Percentiles rank a stretch among this genome's conserved stretches.
phyloP scores from a whole-genome alignment of 192 early-diverging fungal genomes.

The Mortierella claussenii region DNA sequence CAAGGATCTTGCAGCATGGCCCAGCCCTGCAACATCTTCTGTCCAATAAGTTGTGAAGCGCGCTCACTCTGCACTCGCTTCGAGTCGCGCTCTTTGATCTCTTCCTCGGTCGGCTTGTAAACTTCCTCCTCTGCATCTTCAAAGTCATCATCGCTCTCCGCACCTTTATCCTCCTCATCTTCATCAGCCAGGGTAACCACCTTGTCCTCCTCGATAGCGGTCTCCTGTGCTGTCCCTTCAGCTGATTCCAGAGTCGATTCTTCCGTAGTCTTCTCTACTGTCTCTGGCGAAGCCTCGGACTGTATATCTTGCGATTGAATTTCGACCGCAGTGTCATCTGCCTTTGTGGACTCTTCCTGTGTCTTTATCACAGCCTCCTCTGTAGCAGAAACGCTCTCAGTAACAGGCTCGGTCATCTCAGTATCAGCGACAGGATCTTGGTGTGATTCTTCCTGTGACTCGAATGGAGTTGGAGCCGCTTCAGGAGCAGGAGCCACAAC shows the following conservation, averaged over 20 bases:
- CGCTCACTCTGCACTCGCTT: slow-evolving; percentile 59
- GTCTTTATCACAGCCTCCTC: background rate
- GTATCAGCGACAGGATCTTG: background rate
- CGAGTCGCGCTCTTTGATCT: slow-evolving; percentile 29
- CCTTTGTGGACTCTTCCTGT: background rate
- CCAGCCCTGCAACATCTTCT: slow-evolving; percentile 68
- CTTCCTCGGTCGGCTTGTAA: slow-evolving; percentile 42
- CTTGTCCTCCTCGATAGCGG: no score
- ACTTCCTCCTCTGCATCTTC: slow-evolving; percentile 49
- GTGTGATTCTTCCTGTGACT: no score
- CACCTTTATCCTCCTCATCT: slow-evolving; percentile 28
- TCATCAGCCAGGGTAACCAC: background rate
- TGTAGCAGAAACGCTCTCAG: no score
- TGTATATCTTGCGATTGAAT: background rate
- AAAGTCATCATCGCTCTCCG: slow-evolving; percentile 49
- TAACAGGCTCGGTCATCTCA: no score
- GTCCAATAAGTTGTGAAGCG: slow-evolving; percentile 64
- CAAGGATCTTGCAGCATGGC: slow-evolving; percentile 67
- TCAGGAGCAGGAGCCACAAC: background rate
- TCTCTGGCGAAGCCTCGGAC: background rate
- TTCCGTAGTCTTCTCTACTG: background rate
- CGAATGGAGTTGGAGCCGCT: background rate
- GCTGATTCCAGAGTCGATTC: slow-evolving; percentile 1
- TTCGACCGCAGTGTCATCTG: slow-evolving; percentile 12
- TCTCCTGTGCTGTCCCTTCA: no score